These are phyloP conservation scores for Cladophialophora immunda DNA, from an alignment of 2,329 filamentous ascomycete genomes.

Conservation along the genomic window DNA sequence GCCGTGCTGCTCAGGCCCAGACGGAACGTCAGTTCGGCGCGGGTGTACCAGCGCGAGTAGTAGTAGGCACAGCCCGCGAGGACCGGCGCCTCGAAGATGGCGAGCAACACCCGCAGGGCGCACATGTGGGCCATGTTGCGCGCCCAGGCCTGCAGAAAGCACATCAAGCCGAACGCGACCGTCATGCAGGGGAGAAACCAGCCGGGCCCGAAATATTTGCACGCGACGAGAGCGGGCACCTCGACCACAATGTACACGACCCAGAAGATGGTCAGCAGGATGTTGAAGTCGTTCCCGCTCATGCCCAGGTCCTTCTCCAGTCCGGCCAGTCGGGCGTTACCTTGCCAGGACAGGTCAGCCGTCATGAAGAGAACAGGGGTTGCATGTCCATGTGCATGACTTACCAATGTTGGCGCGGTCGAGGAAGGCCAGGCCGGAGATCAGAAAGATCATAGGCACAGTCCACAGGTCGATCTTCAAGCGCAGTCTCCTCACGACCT, in stretches of 20 bases:
- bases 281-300: conserved; percentile 72
- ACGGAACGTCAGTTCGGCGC: conserved; percentile 72
- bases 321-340: conserved; percentile 73
- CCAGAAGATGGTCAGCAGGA: conserved; percentile 73
- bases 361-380: neutral
- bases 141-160: conserved; percentile 72
- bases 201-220: conserved; percentile 75
- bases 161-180: conserved; percentile 69
- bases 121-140: conserved; percentile 60
- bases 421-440: conserved; percentile 78
- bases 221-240: conserved; percentile 73
- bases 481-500: conserved; percentile 65
- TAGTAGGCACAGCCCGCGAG: conserved; percentile 79
- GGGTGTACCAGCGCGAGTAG: conserved; percentile 62
- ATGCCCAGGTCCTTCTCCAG: conserved; percentile 71
- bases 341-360: conserved; percentile 50
- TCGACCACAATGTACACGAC: conserved; percentile 77
- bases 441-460: conserved; percentile 69
- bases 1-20: conserved; percentile 75
- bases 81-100: conserved; percentile 71
- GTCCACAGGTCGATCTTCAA: conserved; percentile 72
- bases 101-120: conserved; percentile 72
- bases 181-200: conserved; percentile 73
- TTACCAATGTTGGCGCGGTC: conserved; percentile 62
- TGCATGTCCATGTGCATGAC: too few species aligned